Evolutionary conservation across 2,329 filamentous ascomycete genomes (phyloP).

Genomic region (Aspergillus versicolor): DNA sequence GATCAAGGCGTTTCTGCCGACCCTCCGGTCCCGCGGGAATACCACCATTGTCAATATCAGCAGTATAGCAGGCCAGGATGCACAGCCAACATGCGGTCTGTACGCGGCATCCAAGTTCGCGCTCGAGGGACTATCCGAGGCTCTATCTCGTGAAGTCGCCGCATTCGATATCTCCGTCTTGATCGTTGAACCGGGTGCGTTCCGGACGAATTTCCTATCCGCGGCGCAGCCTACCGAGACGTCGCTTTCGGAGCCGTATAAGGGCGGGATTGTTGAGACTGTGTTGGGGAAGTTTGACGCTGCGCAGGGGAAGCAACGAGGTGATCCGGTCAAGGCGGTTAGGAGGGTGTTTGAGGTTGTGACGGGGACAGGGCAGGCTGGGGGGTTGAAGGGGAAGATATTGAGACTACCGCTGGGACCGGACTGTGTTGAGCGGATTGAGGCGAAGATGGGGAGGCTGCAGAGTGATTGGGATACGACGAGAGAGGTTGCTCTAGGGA

Average conservation of each 20-base stretch:
- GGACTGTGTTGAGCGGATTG: slow-evolving; percentile 32
- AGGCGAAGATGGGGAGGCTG: slow-evolving; percentile 16
- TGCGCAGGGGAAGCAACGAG: slow-evolving; percentile 12
- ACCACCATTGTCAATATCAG: slow-evolving; percentile 49
- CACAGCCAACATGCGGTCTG: slow-evolving; percentile 33
- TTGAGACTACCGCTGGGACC: slow-evolving; percentile 38
- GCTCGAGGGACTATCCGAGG: slow-evolving; percentile 42
- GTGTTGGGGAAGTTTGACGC: slow-evolving; percentile 22
- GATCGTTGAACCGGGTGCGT: slow-evolving; percentile 45
- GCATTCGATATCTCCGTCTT: slow-evolving; percentile 39
- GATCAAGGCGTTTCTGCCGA: slow-evolving; percentile 38
- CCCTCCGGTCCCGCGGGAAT: slow-evolving; percentile 34
- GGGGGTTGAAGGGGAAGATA: slow-evolving; percentile 33
- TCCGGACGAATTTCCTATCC: slow-evolving; percentile 43
- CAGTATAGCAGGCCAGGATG: slow-evolving; percentile 48
- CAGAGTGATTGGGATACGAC: slow-evolving; percentile 6
- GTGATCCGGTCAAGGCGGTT: slow-evolving; percentile 27
- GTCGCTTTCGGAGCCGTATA: slow-evolving; percentile 34
- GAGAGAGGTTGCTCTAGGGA: slow-evolving; percentile 10
- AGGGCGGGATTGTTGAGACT: slow-evolving; percentile 24
- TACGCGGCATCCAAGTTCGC: slow-evolving; percentile 46
- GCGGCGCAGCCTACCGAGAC: slow-evolving; percentile 25
- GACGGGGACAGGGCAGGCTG: slow-evolving; percentile 32
- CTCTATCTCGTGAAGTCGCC: slow-evolving; percentile 36
- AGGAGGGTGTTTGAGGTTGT: slow-evolving; percentile 41